These are phyloP conservation scores for Wickerhamomyces hampshirensis DNA, from an alignment of 805 yeast species.

Conservation along the genomic window DNA sequence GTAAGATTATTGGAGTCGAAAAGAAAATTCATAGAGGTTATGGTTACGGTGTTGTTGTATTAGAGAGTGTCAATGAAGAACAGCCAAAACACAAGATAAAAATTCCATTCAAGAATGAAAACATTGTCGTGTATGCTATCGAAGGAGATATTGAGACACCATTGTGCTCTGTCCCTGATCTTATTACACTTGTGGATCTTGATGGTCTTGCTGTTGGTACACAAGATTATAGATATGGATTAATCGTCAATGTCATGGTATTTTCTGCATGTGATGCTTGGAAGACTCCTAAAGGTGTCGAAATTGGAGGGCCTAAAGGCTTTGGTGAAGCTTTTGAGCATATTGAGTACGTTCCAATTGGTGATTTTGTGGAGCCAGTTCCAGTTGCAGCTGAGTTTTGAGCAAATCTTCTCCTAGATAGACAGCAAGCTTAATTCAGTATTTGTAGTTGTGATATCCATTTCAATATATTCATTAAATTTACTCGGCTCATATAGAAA, in stretches of 20 bases:
- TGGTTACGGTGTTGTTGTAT: slow-evolving; percentile 39
- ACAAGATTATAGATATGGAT: slow-evolving; percentile 43
- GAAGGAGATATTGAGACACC: slow-evolving; percentile 11
- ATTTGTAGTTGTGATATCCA: too few relatives aligned
- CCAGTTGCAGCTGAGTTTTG: too few relatives aligned
- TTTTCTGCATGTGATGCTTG: slow-evolving; percentile 35
- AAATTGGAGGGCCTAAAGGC: slow-evolving; percentile 37
- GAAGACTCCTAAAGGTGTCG: slow-evolving; percentile 33
- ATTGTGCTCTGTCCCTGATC: slow-evolving; percentile 41
- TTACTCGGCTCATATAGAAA: too few relatives aligned
- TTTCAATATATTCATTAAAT: too few relatives aligned
- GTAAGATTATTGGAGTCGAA: slow-evolving; percentile 41
- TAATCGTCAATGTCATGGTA: slow-evolving; percentile 39
- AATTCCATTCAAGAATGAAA: slow-evolving; percentile 47
- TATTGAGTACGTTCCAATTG: slow-evolving; percentile 33
- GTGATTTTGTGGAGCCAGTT: slow-evolving; percentile 28
- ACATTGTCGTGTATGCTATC: slow-evolving; percentile 30
- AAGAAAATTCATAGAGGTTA: slow-evolving; percentile 38
- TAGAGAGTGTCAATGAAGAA: slow-evolving; percentile 23
- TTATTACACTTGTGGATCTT: slow-evolving; percentile 37
- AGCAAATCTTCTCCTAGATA: too few relatives aligned
- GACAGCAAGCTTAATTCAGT: too few relatives aligned
- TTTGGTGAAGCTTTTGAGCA: slow-evolving; percentile 31
- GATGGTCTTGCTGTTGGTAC: slow-evolving; percentile 46
- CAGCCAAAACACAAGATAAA: slow-evolving; percentile 17